Conservation (phyloP, 176 grass and related monocot genomes). For the Rhynchospora pubera region DNA sequence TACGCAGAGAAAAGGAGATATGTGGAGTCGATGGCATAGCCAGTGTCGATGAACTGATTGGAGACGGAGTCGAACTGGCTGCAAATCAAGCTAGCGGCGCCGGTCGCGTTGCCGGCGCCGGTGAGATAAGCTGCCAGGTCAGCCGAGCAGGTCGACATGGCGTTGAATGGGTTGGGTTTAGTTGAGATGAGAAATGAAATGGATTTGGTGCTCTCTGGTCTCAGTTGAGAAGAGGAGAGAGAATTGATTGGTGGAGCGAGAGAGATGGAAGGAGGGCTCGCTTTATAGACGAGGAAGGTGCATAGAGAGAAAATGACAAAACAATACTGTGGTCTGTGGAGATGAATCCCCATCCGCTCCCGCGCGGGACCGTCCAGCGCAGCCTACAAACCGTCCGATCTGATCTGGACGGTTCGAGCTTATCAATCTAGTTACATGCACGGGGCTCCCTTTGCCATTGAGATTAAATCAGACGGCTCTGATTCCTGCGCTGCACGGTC, state of each 20-base stretch:
- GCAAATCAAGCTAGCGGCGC: slow-evolving; percentile 27
- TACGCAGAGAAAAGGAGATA: slow-evolving; percentile 98
- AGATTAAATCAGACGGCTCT: no score
- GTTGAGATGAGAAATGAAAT: not conserved
- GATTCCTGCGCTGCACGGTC: no score
- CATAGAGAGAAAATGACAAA: not conserved
- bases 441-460: no score
- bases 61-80: slow-evolving; percentile 40
- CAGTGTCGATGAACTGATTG: slow-evolving; percentile 55
- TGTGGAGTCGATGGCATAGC: slow-evolving; percentile 66
- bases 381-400: no score
- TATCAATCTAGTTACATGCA: no score
- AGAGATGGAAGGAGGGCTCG: not conserved
- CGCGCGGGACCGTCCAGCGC: no score
- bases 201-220: not conserved
- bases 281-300: not conserved
- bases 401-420: no score
- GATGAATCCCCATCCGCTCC: no score
- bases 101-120: slow-evolving; percentile 60
- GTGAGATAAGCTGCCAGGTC: slow-evolving; percentile 47
- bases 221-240: slow-evolving; percentile 3
- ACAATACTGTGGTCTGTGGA: no score
- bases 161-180: not conserved
- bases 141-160: slow-evolving; percentile 70
- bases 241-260: slow-evolving; percentile 14